These are phyloP conservation scores for Akebia trifoliata DNA, from an alignment of 164 flowering plant genomes.

Conservation along the genomic window DNA sequence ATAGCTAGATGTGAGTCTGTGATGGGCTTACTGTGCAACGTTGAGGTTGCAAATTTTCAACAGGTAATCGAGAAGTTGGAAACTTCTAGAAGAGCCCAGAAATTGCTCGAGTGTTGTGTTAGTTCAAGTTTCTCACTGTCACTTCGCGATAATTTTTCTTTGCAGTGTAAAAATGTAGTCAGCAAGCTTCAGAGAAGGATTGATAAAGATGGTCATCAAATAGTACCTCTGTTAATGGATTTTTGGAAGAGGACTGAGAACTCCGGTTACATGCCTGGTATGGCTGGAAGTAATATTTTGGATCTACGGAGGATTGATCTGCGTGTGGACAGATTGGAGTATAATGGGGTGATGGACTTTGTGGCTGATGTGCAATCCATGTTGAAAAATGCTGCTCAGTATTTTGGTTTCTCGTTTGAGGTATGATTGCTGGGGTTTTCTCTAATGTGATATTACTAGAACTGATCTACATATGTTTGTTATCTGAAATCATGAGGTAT, in stretches of 20 bases:
- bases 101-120: too few relatives aligned
- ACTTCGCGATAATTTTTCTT: too few relatives aligned
- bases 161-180: slow-evolving; percentile 86
- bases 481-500: too few relatives aligned
- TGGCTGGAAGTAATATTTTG: slow-evolving; percentile 36
- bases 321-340: slow-evolving; percentile 71
- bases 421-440: slow-evolving; percentile 29
- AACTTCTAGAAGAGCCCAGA: too few relatives aligned
- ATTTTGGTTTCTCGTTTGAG: slow-evolving; percentile 66
- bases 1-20: too few relatives aligned
- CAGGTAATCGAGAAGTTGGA: too few relatives aligned
- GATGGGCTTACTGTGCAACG: too few relatives aligned
- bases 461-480: too few relatives aligned
- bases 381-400: slow-evolving; percentile 70
- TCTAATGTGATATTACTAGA: too few relatives aligned
- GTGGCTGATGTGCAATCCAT: slow-evolving; percentile 78
- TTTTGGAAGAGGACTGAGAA: slow-evolving; percentile 72
- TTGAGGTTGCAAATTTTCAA: too few relatives aligned
- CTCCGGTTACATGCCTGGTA: slow-evolving; percentile 35
- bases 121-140: too few relatives aligned
- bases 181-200: slow-evolving; percentile 83
- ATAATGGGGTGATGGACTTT: slow-evolving; percentile 70
- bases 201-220: slow-evolving; percentile 78
- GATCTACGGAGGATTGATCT: slow-evolving; percentile 68
- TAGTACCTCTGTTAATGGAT: slow-evolving; percentile 72